Percentiles rank a stretch among this genome's conserved stretches.
phyloP scores from a whole-genome alignment of 331 rosid genomes.

The Cucumis variabilis region DNA sequence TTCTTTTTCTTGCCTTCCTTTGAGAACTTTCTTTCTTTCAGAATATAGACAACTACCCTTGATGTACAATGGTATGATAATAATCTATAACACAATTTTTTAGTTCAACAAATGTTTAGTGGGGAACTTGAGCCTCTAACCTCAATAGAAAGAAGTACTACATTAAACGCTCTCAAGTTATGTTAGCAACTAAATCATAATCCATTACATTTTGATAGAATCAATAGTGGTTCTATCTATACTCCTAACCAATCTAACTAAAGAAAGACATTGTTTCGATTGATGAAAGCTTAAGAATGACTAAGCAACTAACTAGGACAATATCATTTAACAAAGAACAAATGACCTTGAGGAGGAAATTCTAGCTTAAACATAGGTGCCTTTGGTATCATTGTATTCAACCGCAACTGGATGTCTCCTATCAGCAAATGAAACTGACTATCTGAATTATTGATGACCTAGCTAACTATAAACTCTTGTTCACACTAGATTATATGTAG shows the following conservation, averaged over 20 bases:
- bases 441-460: too few species aligned
- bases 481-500: too few species aligned
- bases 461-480: too few species aligned
- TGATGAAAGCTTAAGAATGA: not conserved
- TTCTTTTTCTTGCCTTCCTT: too few species aligned
- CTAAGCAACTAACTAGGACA: not conserved
- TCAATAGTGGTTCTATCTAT: not conserved
- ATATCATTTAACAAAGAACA: not conserved
- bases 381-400: conserved; percentile 77
- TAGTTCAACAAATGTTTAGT: not conserved
- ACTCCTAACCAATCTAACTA: not conserved
- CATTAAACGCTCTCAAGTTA: too few species aligned
- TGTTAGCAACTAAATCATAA: too few species aligned
- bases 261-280: not conserved
- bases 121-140: not conserved
- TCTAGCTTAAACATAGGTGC: conserved; percentile 96
- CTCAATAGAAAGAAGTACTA: not conserved
- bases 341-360: conserved; percentile 91
- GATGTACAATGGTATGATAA: not conserved
- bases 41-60: not conserved
- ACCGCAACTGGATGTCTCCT: conserved; percentile 48
- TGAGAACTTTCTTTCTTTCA: too few species aligned
- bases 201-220: not conserved
- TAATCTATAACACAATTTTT: not conserved
- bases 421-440: too few species aligned